Percentiles rank a stretch among this genome's conserved stretches.
Evolutionary conservation across 306 rosid genomes (phyloP).

Genomic region (Cicer arietinum): DNA sequence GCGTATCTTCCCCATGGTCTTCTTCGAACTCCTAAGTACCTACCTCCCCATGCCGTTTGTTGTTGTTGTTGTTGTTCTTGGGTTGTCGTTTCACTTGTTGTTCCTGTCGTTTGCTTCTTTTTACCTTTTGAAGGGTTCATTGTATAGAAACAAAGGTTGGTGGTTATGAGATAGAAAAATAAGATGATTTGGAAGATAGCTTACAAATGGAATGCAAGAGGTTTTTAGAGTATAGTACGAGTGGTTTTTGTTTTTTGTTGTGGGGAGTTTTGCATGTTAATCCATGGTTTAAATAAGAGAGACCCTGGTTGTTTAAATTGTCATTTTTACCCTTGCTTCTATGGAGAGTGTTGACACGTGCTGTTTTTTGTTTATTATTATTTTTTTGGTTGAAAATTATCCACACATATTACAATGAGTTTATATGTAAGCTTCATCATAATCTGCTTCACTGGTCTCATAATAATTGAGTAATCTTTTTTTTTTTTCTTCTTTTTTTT

Average conservation of each 20-base stretch:
- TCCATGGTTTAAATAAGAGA: conserved; percentile 52
- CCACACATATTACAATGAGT: not conserved
- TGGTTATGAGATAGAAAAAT: not conserved
- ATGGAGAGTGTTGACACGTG: conserved; percentile 49
- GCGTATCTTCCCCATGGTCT: conserved; percentile 70
- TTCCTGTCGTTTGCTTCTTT: conserved; percentile 49
- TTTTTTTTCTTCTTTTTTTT: not conserved
- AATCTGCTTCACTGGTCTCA: conserved; percentile 43
- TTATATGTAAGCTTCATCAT: not conserved
- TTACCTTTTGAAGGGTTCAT: conserved; percentile 51
- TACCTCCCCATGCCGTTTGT: conserved; percentile 56
- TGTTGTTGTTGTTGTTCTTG: conserved; percentile 45
- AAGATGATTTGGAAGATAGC: conserved; percentile 13
- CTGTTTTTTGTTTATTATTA: not conserved
- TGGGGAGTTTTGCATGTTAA: conserved; percentile 50
- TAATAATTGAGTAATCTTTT: conserved; percentile 52
- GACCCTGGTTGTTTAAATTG: not conserved
- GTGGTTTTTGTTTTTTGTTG: conserved; percentile 39
- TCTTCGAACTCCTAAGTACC: conserved; percentile 63
- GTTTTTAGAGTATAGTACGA: not conserved
- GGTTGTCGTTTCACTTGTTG: conserved; percentile 1
- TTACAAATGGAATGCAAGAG: conserved; percentile 11
- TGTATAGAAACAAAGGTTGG: not conserved
- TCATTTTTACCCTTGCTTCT: conserved; percentile 22
- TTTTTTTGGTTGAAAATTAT: conserved; percentile 18